Percentiles rank a stretch among this genome's conserved stretches.
These are phyloP conservation scores for Colletotrichum lini DNA, from an alignment of 2,329 filamentous ascomycete genomes.

Conservation along the genomic window DNA sequence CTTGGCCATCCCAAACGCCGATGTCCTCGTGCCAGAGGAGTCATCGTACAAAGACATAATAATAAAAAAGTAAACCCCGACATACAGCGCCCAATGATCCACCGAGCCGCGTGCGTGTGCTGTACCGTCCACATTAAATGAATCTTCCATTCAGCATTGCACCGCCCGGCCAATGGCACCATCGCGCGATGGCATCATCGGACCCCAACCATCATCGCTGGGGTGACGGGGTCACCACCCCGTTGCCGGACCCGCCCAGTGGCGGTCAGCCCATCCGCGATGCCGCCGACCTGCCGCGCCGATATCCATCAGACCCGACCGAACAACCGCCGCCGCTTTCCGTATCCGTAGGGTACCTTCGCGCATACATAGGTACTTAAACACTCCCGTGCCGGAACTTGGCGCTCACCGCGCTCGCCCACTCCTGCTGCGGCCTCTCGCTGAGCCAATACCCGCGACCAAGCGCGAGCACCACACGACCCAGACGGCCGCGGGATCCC, in stretches of 20 bases:
- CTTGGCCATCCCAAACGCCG: slow-evolving; percentile 15
- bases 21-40: background rate
- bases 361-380: slow-evolving; percentile 2
- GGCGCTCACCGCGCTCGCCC: slow-evolving; percentile 74
- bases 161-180: slow-evolving; percentile 21
- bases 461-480: slow-evolving; percentile 82
- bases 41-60: background rate
- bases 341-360: background rate
- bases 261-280: slow-evolving; percentile 10
- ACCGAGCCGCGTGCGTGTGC: slow-evolving; percentile 5
- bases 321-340: background rate
- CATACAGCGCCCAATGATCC: slow-evolving; percentile 6
- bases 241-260: slow-evolving; percentile 7
- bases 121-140: slow-evolving; percentile 17
- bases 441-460: slow-evolving; percentile 88
- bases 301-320: slow-evolving; percentile 25
- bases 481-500: slow-evolving; percentile 84
- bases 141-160: slow-evolving; percentile 14
- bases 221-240: slow-evolving; percentile 1
- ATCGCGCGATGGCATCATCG: slow-evolving; percentile 37
- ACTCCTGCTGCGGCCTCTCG: slow-evolving; percentile 75
- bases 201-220: slow-evolving; percentile 19
- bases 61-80: slow-evolving; percentile 8
- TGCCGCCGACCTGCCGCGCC: slow-evolving; percentile 40
- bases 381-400: slow-evolving; percentile 38